Conservation (phyloP, 495 filamentous ascomycete species). For the Platismatia glauca region DNA sequence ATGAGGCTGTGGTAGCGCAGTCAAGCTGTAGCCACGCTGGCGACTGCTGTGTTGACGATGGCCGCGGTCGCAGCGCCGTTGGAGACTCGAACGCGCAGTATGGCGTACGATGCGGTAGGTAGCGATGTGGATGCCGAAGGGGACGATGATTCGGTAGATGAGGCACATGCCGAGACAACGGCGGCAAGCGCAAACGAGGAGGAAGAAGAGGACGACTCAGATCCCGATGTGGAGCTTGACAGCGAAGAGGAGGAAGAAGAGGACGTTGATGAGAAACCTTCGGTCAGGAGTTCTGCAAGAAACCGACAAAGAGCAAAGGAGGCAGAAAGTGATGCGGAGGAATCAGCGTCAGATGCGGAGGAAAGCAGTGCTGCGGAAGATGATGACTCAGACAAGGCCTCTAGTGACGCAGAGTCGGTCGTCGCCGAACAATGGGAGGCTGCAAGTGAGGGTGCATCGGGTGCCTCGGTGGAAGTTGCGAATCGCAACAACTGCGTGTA, state of each 20-base stretch:
- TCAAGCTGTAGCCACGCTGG: slow-evolving; percentile 32
- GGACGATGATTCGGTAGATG: slow-evolving; percentile 42
- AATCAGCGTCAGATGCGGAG: slow-evolving; percentile 18
- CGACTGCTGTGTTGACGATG: slow-evolving; percentile 39
- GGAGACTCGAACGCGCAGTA: slow-evolving; percentile 33
- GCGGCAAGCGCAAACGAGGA: slow-evolving; percentile 21
- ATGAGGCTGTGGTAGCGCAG: slow-evolving; percentile 12
- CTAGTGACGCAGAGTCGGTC: slow-evolving; percentile 57
- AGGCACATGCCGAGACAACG: slow-evolving; percentile 20
- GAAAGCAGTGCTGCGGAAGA: slow-evolving; percentile 30
- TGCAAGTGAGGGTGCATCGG: slow-evolving; percentile 54
- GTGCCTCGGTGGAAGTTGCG: slow-evolving; percentile 55
- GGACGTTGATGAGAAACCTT: slow-evolving; percentile 25
- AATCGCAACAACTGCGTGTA: slow-evolving; percentile 56
- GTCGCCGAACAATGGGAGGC: slow-evolving; percentile 57
- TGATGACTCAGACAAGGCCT: slow-evolving; percentile 42
- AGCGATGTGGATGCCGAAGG: slow-evolving; percentile 48
- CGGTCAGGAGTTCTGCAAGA: slow-evolving; percentile 4
- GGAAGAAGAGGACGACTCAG: slow-evolving; percentile 36
- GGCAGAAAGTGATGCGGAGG: slow-evolving; percentile 18
- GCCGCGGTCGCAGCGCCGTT: slow-evolving; percentile 40
- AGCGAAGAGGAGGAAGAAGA: slow-evolving; percentile 29
- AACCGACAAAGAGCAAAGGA: slow-evolving; percentile 6
- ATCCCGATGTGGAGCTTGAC: slow-evolving; percentile 39
- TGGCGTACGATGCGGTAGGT: slow-evolving; percentile 33